Conservation (phyloP, 1,284 basidiomycete genomes). For the Flammula alnicola region DNA sequence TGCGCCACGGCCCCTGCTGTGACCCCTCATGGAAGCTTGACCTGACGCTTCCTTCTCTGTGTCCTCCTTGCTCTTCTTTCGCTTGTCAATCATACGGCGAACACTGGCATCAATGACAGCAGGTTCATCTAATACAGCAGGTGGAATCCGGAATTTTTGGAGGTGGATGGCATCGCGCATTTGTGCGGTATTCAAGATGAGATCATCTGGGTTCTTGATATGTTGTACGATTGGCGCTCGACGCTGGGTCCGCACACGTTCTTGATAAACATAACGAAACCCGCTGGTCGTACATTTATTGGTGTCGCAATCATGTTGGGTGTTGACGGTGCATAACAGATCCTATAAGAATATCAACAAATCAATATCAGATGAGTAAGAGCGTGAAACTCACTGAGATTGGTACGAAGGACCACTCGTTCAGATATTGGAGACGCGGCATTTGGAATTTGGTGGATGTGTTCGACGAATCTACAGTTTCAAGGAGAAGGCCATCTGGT, state of each 20-base stretch:
- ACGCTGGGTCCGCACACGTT: conserved; percentile 16
- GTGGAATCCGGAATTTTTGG: conserved; percentile 21
- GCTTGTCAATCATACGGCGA: background rate
- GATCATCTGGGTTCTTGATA: conserved; percentile 5
- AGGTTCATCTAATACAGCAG: background rate
- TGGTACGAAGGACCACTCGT: no score
- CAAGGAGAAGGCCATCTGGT: no score
- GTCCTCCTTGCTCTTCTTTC: conserved; percentile 1
- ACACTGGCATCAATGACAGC: conserved; percentile 6
- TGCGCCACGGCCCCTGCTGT: no score
- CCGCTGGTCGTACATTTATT: conserved; percentile 22
- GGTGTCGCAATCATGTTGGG: conserved; percentile 28
- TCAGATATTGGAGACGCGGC: no score
- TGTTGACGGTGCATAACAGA: conserved; percentile 33
- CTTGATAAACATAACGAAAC: conserved; percentile 21
- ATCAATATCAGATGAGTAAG: no score
- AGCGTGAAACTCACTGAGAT: no score
- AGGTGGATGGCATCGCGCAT: conserved; percentile 30
- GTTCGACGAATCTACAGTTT: no score
- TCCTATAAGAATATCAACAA: no score
- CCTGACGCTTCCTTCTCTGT: no score
- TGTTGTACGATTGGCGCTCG: conserved; percentile 12
- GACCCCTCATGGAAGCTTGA: no score
- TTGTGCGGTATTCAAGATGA: conserved; percentile 30
- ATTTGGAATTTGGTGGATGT: no score